phyloP scores from a whole-genome alignment of 441 rosid species.

The Bruguiera hainesii region DNA sequence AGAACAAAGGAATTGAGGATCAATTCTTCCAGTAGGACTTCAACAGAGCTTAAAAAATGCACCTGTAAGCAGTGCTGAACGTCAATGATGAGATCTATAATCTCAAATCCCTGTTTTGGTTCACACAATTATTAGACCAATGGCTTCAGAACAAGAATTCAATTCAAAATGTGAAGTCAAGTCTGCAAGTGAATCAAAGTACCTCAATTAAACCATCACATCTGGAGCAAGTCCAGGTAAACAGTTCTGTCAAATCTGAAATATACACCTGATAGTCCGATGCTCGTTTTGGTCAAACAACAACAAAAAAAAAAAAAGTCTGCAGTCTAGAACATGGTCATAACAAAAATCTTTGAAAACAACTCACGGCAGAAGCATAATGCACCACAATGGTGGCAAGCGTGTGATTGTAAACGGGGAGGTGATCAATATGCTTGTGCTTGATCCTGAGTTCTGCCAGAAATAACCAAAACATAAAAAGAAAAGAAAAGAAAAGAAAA shows the following conservation, averaged over 20 bases:
- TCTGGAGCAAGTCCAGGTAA: conserved; percentile 84
- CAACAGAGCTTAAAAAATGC: conserved; percentile 8
- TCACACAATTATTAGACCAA: conserved; percentile 16
- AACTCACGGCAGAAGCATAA: conserved; percentile 90
- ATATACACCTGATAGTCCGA: conserved; percentile 59
- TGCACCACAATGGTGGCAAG: conserved; percentile 76
- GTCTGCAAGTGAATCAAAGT: conserved; percentile 11
- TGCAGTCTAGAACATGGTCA: neutral
- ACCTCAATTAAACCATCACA: conserved; percentile 77
- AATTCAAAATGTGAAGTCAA: conserved; percentile 9
- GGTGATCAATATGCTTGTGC: conserved; percentile 20
- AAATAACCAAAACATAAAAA: neutral
- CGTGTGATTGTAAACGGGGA: conserved; percentile 67
- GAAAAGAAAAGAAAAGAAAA: neutral
- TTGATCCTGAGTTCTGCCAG: conserved; percentile 50
- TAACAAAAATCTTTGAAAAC: neutral
- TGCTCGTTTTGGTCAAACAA: conserved; percentile 18
- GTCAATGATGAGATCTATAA: conserved; percentile 76
- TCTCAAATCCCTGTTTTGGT: conserved; percentile 72
- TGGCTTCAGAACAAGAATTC: neutral
- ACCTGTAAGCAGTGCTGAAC: conserved; percentile 88
- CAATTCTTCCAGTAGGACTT: conserved; percentile 4
- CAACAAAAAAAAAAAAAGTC: neutral
- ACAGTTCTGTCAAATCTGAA: conserved; percentile 73
- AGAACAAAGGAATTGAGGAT: neutral